Base-by-base conservation (phyloP, 1,139 yeast species). In the Meyerozyma carpophila region DNA sequence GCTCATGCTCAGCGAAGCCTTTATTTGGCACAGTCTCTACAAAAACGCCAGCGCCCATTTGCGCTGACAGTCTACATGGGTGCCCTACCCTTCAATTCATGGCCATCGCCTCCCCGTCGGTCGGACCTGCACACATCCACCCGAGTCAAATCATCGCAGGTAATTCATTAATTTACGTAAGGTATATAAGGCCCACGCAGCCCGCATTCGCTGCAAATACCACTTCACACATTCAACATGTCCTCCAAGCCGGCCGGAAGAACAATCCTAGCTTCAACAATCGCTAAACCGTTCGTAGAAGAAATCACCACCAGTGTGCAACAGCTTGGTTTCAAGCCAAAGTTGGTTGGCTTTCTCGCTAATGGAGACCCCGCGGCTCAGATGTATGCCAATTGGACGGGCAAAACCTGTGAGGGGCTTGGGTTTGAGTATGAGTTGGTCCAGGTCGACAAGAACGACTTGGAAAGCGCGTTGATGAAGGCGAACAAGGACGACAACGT, bases 311-410 rank as follows among this genome's bases (percentile, higher is more conserved):
- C 66, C 9, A 82, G 81, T 39, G 86, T 90, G 8, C 58, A 68
- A 24, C 56, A 66, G 21, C 67, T 90, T 36, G 68, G 61, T 2
- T 65, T 67, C 50, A 68, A 70, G 44, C 98, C 98, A 7, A 79
- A 78, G 54, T 70, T 93, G 41, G 96, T 91, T 32, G 98, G 98
- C 0, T 81, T 93, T 49, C 70, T 93, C 42, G 98, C 98, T 25
- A 93, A 93, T 60, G 73, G 75, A 21, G 98, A 93, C 56, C 98
- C 98, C 2, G 97, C 98, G 8, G 98, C 97, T 4, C 77, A 77
- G 57, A 85, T 85, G 86, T 93, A 93, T 61, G 98, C 98, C 39
- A 82, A 82, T 44, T 93, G 97, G 97, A 93, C 98, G 0, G 87
- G 85, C 31, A 91, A 89, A 62, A 91, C 98, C 0, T 83, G 95